Conservation (phyloP, 352 stramenopile species). For the Blastocystis sp. region DNA sequence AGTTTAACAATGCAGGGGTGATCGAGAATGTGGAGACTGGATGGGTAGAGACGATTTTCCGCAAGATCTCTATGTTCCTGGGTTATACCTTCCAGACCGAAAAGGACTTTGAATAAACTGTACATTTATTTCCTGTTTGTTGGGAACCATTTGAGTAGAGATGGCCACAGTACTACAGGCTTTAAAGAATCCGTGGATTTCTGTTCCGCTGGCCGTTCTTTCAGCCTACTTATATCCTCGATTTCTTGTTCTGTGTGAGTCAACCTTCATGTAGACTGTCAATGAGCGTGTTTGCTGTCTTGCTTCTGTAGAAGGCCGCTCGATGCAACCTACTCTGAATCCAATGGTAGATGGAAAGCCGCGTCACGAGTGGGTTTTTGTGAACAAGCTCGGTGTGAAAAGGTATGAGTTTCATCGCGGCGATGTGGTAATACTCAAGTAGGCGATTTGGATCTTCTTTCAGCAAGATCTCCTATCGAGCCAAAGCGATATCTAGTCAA, state of each 20-base stretch:
- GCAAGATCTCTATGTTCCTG: conserved; percentile 48
- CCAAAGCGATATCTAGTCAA: conserved; percentile 32
- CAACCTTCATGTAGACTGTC: neutral
- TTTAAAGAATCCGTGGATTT: neutral
- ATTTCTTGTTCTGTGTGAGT: neutral
- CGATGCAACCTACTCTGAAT: conserved; percentile 36
- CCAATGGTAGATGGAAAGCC: neutral
- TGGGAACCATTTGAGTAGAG: neutral
- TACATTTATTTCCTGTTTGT: neutral
- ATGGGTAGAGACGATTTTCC: conserved; percentile 57
- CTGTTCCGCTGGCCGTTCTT: neutral
- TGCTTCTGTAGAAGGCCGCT: neutral
- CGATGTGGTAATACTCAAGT: conserved; percentile 26
- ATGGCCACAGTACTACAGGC: neutral
- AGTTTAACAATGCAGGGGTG: conserved; percentile 37
- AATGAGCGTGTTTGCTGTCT: conserved; percentile 1
- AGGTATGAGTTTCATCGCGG: neutral
- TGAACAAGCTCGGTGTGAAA: neutral
- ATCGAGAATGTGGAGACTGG: conserved; percentile 1
- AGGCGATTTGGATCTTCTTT: neutral
- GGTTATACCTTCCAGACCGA: conserved; percentile 38
- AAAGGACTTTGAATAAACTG: conserved; percentile 61
- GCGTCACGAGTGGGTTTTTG: conserved; percentile 14
- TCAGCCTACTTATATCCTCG: conserved; percentile 31
- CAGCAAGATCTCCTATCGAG: neutral